phyloP scores from a whole-genome alignment of 2,329 filamentous ascomycete genomes.

The Emergomyces africanus region DNA sequence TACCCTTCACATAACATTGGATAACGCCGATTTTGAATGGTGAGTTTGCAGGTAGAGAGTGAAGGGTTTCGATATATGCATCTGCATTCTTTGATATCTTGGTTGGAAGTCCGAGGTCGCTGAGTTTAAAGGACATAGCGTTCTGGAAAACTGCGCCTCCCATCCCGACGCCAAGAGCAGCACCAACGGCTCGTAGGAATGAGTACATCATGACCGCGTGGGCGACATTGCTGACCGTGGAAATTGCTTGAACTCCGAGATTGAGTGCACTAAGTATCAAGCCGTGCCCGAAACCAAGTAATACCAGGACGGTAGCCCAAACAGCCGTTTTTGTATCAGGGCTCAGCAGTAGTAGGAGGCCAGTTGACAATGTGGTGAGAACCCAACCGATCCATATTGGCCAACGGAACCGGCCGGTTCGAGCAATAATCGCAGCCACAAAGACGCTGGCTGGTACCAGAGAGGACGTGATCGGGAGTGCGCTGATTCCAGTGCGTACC shows the following conservation, averaged over 20 bases:
- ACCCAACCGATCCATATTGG: slow-evolving; percentile 50
- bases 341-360: slow-evolving; percentile 28
- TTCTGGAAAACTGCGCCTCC: slow-evolving; percentile 2
- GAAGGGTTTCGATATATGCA: slow-evolving; percentile 1
- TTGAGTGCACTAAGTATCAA: slow-evolving; percentile 2
- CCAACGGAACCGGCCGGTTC: slow-evolving; percentile 40
- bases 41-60: background rate
- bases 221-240: background rate
- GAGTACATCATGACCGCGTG: slow-evolving; percentile 5
- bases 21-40: background rate
- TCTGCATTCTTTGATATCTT: slow-evolving; percentile 4
- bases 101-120: background rate
- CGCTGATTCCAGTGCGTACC: slow-evolving; percentile 41
- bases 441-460: slow-evolving; percentile 20
- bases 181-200: slow-evolving; percentile 1
- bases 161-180: slow-evolving; percentile 1
- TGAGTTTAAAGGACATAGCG: background rate
- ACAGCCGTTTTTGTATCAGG: slow-evolving; percentile 35
- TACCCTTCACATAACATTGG: background rate
- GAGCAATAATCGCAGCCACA: slow-evolving; percentile 34
- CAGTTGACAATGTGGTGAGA: slow-evolving; percentile 45
- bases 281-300: slow-evolving; percentile 1
- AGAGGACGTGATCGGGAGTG: slow-evolving; percentile 32
- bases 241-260: slow-evolving; percentile 3
- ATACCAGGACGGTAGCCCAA: slow-evolving; percentile 26